Base-by-base conservation (phyloP, 164 flowering plant genomes). In the Sedum album region DNA sequence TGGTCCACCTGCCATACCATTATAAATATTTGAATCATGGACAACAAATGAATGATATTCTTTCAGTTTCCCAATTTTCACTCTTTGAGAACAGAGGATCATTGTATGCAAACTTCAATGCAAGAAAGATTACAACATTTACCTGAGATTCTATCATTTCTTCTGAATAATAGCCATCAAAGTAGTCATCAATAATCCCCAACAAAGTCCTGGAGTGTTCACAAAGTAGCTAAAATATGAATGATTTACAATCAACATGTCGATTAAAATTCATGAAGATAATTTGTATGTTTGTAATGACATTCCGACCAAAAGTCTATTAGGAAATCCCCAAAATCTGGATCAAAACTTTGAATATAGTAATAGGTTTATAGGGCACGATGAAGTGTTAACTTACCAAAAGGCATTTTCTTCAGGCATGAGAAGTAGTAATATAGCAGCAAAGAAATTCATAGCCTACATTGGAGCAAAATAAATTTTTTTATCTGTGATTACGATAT, bases 371-470 rank as follows among this genome's bases (percentile, higher is more conserved):
- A n/a, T n/a, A 35, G 38, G 38, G 7, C 7, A 3, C 38, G 41
- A 33, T 6, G 65, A 66, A 33, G 30, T 48, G 31, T n/a, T 18
- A 35, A 79, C 88, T 75, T 81, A 94, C 99, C 97, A 91, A 72
- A 94, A 94, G 63, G 99, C 99, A 88, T 91, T 94, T 82, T 94
- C 99, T 76, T 94, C 99, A 10, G 96, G 96, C 99, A 94, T 94
- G 68, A 94, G 79, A 70, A 94, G 89, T 36, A 94, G 77, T 69
- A 94, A 79, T 66, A 95, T 76, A 61, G 93, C 97, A 69, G 99
- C 99, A 80, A 95, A 95, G 80, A 92, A 95, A 82, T 95, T 95
- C 99, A 95, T 95, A 39, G 99, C 99, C 99, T 95, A 89, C 83
- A 80, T 31, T 57, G 33, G 26, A 28, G n/a, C 62, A 28, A 57